These are phyloP conservation scores for Somion occarium DNA, from an alignment of 1,284 basidiomycete genomes.

Conservation along the genomic window DNA sequence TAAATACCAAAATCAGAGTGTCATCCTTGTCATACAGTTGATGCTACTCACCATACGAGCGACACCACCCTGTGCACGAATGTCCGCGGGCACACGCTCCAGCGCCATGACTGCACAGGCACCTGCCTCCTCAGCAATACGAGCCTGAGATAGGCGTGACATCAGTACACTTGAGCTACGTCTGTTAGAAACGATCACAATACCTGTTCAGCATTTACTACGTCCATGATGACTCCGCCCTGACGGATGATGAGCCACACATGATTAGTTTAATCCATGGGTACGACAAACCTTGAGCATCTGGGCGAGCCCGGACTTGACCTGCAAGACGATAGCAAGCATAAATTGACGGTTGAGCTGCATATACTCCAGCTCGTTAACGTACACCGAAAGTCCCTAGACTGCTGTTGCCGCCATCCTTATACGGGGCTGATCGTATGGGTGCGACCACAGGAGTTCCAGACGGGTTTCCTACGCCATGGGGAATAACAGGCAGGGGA, in stretches of 20 bases:
- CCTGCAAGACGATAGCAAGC: conserved; percentile 35
- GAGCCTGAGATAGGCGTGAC: conserved; percentile 63
- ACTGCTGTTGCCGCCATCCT: conserved; percentile 57
- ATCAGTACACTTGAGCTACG: too few species aligned
- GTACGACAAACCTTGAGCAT: conserved; percentile 76
- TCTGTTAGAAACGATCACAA: conserved; percentile 8
- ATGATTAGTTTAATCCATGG: background rate
- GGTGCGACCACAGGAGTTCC: conserved; percentile 42
- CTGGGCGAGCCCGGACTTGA: conserved; percentile 92
- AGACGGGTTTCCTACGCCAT: conserved; percentile 29
- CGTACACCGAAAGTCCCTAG: conserved; percentile 82
- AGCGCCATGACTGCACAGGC: conserved; percentile 98
- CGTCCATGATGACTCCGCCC: conserved; percentile 93
- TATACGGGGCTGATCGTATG: conserved; percentile 47
- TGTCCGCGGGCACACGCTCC: conserved; percentile 95
- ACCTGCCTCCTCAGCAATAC: conserved; percentile 96
- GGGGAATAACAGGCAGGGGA: conserved; percentile 24
- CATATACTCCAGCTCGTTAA: conserved; percentile 7
- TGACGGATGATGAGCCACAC: conserved; percentile 22
- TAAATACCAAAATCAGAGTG: conserved; percentile 26
- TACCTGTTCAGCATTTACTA: conserved; percentile 81
- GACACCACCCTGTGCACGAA: conserved; percentile 86
- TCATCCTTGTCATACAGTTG: background rate
- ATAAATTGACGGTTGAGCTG: conserved; percentile 5
- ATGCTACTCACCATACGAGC: conserved; percentile 76